These are phyloP conservation scores for Kuraishia borneana DNA, from an alignment of 805 yeast species.

Conservation along the genomic window DNA sequence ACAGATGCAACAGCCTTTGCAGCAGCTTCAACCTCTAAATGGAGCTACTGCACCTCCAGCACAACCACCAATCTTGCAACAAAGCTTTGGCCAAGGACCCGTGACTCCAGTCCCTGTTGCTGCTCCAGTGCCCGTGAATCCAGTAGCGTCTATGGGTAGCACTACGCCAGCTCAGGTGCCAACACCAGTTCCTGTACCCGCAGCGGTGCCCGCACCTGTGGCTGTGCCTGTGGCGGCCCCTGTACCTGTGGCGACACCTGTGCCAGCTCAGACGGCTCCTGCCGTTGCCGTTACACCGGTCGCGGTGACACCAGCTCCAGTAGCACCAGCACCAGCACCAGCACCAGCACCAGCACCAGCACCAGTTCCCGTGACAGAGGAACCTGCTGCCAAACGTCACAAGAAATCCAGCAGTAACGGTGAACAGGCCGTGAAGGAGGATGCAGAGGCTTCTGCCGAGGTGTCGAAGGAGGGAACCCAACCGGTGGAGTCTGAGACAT, in stretches of 20 bases:
- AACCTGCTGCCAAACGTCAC: conserved; percentile 1
- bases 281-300: conserved; percentile 1
- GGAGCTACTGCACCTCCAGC: neutral
- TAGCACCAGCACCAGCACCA: conserved; percentile 4
- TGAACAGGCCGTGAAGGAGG: neutral
- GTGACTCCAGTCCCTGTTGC: conserved; percentile 1
- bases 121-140: too few species aligned
- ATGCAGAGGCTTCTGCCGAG: neutral
- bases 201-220: conserved; percentile 1
- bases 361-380: conserved; percentile 1
- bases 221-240: neutral
- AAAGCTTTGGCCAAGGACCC: conserved; percentile 2
- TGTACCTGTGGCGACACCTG: neutral
- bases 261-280: conserved; percentile 3
- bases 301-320: too few species aligned
- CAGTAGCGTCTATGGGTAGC: too few species aligned
- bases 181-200: conserved; percentile 1
- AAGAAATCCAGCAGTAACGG: conserved; percentile 2
- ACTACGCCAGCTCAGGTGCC: conserved; percentile 1
- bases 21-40: conserved; percentile 3
- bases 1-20: conserved; percentile 13
- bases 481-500: neutral
- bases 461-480: neutral
- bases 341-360: conserved; percentile 3
- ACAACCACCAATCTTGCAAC: conserved; percentile 1